Conservation (phyloP, 2,329 filamentous ascomycete genomes). For the Aspergillus carbonarius region DNA sequence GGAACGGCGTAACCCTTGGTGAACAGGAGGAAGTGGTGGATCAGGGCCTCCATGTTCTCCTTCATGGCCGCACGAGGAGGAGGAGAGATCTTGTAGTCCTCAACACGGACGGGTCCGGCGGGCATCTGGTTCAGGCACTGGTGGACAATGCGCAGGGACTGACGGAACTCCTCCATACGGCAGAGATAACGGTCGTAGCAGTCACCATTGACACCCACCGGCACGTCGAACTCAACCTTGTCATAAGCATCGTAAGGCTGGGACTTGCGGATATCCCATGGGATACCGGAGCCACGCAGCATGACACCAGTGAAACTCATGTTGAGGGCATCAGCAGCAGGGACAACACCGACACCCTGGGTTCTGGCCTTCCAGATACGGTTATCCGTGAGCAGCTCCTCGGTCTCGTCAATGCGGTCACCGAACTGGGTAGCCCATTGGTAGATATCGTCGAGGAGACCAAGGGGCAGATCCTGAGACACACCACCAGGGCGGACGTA, state of each 20-base stretch:
- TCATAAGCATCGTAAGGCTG: constrained; percentile 98
- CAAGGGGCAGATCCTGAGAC: constrained; percentile 88
- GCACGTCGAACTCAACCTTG: constrained; percentile 96
- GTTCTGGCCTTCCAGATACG: constrained; percentile 97
- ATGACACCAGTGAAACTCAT: constrained; percentile 96
- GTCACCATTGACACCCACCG: constrained; percentile 93
- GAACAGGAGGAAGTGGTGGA: constrained; percentile 98
- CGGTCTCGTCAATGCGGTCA: constrained; percentile 97
- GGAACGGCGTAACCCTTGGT: constrained; percentile 98
- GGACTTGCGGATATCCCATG: constrained; percentile 95
- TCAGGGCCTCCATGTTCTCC: constrained; percentile 99
- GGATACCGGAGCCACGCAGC: constrained; percentile 93
- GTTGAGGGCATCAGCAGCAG: constrained; percentile 91
- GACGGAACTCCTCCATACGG: constrained; percentile 99
- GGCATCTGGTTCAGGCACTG: constrained; percentile 99
- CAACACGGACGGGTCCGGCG: constrained; percentile 85
- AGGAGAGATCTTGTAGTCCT: constrained; percentile 98
- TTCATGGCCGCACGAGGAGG: constrained; percentile 98
- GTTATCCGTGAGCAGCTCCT: constrained; percentile 98
- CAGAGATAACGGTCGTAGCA: constrained; percentile 99
- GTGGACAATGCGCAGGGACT: constrained; percentile 96
- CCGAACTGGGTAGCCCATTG: constrained; percentile 99
- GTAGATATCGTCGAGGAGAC: constrained; percentile 97
- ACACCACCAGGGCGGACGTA: constrained; percentile 97
- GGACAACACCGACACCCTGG: constrained; percentile 86